Evolutionary conservation across 75 land plant genomes (phyloP), one percentile per base, ranked within the genome.

Genomic region (Gnetum montanum): DNA sequence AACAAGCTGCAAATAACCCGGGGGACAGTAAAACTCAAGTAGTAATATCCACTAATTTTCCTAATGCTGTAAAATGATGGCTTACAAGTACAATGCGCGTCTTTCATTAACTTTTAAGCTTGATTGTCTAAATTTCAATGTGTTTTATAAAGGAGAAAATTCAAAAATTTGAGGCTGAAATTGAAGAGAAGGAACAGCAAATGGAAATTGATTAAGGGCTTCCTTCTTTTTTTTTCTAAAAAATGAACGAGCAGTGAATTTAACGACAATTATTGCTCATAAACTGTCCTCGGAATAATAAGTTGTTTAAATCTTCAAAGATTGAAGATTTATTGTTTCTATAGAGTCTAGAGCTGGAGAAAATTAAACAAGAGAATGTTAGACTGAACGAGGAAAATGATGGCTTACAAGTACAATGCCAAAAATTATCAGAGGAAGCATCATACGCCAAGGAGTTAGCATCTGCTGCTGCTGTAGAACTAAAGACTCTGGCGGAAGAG

Each of bases 401-500:
- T 59, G 75, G 74, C 4, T 57, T 89, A 28, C 75, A 68, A 45
- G 73, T 61, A 6, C 84, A 90, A 44, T 77, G 72, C 53, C 90
- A 80, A 61, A 85, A 90, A 57, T 44, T 94, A 28, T 72, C 84
- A 57, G 85, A 89, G 54, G 98, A 94, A 71, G 81, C 98, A 38
- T 75, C 90, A 36, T 94, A 89, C 65, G 98, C 98, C 26, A 85
- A 90, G 52, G 96, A 94, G 40, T 66, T 94, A 33, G 98, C 98
- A n/a, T 89, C 98, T 52, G 82, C 91, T 70, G 98, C 98, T 60
- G 98, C 96, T 54, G 85, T 82, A 48, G 98, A 94, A 68, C 67
- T 94, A 37, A 94, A 94, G 61, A 85, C 80, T 61, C 56, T 94
- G 64, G 86, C 96, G 25, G 81, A 75, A 40, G 90, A 94, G 72